Evolutionary conservation across 108 stramenopile species (phyloP), one percentile per base, ranked within the genome.

Genomic region (Aurantiochytrium sp.): DNA sequence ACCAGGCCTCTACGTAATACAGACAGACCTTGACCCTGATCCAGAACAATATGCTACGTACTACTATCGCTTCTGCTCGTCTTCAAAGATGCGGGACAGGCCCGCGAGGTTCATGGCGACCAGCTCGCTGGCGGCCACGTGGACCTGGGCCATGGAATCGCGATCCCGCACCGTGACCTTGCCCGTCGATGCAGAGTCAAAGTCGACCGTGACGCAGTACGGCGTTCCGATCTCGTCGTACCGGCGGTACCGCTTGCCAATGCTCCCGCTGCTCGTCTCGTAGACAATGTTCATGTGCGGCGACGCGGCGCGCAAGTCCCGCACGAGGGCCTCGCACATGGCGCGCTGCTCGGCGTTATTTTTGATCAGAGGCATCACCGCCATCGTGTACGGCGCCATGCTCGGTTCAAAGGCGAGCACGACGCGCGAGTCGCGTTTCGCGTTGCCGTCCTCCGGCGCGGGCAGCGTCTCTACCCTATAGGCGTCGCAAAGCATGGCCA

Each of bases 171-270:
- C 92, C 2, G 98, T 99, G 19, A 99, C 98, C 12, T 90, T 92
- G 85, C 93, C 94, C 89, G 97, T 96, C 88, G 98, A 96, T 85
- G 98, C 92, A 17, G 97, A 96, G 81, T 98, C 97, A 90, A 97
- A 98, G 87, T 99, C 98, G 19, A 99, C 95, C 3, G 98, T 99
- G 39, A 98, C 93, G 89, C 97, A 98, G 88, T 95, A 97, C 8
- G 98, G 98, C 12, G 96, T 96, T 50, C 98, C 98, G 27, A 96
- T 91, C 89, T 98, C 96, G 91, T 98, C 97, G 32, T 95, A 93
- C 39, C 97, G 91, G 37, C 97, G 95, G 89, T 97, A 98, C 34
- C 96, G 89, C 87, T 96, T 91, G 68, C 98, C 98, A 90, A 99
- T 97, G 5, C 97, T 96, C 31, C 97, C 97, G 32, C 94, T 87